A percentile compares a stretch with the other conserved stretches of the same genome.
Evolutionary conservation across 768 basidiomycete genomes (phyloP).

Genomic region (Naganishia randhawae): DNA sequence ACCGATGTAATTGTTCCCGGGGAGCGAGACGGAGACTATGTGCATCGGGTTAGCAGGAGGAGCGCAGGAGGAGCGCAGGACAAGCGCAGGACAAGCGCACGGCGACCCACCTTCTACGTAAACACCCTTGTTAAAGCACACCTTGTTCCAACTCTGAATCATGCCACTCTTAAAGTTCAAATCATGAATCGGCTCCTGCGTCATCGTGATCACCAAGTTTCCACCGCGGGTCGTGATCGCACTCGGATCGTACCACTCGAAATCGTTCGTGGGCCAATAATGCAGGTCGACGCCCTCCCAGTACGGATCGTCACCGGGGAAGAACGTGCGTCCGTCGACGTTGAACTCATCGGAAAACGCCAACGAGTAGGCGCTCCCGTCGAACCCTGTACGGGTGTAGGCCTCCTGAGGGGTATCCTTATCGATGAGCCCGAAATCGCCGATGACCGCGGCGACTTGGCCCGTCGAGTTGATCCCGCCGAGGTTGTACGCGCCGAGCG

Average conservation of each 20-base stretch:
- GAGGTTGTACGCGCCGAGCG: slow-evolving; percentile 68
- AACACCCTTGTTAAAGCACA: slow-evolving; percentile 56
- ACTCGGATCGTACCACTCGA: slow-evolving; percentile 34
- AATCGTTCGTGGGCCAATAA: slow-evolving; percentile 56
- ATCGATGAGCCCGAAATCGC: slow-evolving; percentile 71
- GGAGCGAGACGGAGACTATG: slow-evolving; percentile 42
- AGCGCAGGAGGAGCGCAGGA: neutral
- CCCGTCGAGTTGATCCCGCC: slow-evolving; percentile 83
- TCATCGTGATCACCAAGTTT: slow-evolving; percentile 57
- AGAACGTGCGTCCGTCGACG: slow-evolving; percentile 57
- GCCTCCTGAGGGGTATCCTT: slow-evolving; percentile 64
- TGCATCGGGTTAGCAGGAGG: neutral
- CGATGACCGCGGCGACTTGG: slow-evolving; percentile 73
- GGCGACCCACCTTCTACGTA: slow-evolving; percentile 63
- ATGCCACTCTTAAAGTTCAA: slow-evolving; percentile 66
- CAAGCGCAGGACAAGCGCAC: neutral
- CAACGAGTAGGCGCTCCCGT: slow-evolving; percentile 69
- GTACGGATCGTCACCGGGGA: slow-evolving; percentile 68
- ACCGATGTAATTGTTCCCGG: slow-evolving; percentile 43
- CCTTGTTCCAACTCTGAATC: slow-evolving; percentile 82
- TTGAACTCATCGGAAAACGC: slow-evolving; percentile 88
- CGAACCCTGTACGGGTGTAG: slow-evolving; percentile 61
- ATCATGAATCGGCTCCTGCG: slow-evolving; percentile 65
- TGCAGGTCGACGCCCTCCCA: slow-evolving; percentile 84
- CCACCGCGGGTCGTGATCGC: slow-evolving; percentile 13